Evolutionary conservation across 345 rosid genomes (phyloP).

Genomic region (Cochlearia excelsa): DNA sequence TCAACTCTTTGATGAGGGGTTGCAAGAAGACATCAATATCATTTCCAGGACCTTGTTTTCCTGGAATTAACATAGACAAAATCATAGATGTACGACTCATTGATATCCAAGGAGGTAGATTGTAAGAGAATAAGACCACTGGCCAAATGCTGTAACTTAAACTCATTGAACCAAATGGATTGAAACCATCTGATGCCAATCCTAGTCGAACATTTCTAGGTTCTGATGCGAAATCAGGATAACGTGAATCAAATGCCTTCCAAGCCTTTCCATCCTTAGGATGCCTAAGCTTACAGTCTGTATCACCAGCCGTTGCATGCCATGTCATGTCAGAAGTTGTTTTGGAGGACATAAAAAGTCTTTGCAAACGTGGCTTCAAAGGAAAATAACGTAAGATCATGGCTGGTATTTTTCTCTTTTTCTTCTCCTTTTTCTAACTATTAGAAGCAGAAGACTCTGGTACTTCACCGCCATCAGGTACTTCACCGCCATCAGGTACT

Average conservation of each 20-base stretch:
- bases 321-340: background rate
- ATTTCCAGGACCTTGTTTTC: background rate
- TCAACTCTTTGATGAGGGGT: background rate
- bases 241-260: background rate
- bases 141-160: background rate
- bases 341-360: background rate
- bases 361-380: background rate
- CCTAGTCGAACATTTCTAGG: background rate
- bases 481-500: no score
- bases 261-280: background rate
- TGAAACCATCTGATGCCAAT: background rate
- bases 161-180: conserved; percentile 5
- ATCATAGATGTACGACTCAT: background rate
- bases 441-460: no score
- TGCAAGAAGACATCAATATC: background rate
- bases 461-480: no score
- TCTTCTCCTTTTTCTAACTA: background rate
- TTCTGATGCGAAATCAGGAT: background rate
- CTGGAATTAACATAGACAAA: background rate
- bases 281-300: background rate
- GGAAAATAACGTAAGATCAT: background rate
- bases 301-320: background rate
- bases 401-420: background rate
- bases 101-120: background rate
- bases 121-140: background rate